Conservation (phyloP, 2,329 filamentous ascomycete species). For the Xylariaceae sp. region DNA sequence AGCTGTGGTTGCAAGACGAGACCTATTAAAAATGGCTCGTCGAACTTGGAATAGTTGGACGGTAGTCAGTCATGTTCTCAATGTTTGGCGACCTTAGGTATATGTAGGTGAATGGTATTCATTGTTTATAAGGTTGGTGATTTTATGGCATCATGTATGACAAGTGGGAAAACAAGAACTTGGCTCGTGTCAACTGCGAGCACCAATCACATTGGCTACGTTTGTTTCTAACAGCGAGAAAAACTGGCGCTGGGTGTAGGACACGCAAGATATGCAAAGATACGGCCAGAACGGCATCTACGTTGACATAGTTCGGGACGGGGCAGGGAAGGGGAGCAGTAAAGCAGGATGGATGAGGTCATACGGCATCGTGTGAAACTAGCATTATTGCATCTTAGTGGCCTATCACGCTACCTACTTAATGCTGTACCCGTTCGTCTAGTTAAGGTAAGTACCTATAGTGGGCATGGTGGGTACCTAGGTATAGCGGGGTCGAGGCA, state of each 20-base stretch:
- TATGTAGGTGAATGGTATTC: no score
- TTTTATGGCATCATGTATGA: constrained; percentile 5
- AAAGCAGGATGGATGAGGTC: constrained; percentile 24
- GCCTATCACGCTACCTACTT: not conserved
- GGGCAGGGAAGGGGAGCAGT: constrained; percentile 15
- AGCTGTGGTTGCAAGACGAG: not conserved
- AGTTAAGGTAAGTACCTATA: constrained; percentile 11
- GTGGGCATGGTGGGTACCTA: not conserved
- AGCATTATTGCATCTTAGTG: constrained; percentile 2
- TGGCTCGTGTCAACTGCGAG: not conserved
- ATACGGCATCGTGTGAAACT: constrained; percentile 3
- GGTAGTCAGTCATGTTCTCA: not conserved
- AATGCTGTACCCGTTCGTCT: no score
- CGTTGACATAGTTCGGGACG: not conserved
- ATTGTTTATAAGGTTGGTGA: not conserved
- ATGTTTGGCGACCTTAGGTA: no score
- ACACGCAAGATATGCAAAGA: not conserved
- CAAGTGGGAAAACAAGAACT: not conserved
- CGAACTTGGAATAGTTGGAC: not conserved
- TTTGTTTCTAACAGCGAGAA: constrained; percentile 8
- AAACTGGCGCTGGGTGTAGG: not conserved
- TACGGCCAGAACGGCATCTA: not conserved
- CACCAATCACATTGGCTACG: constrained; percentile 1
- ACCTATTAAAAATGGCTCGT: no score
- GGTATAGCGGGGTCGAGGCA: no score